These are phyloP conservation scores for Chalciporus piperatus DNA, from an alignment of 768 basidiomycete genomes.

Conservation along the genomic window DNA sequence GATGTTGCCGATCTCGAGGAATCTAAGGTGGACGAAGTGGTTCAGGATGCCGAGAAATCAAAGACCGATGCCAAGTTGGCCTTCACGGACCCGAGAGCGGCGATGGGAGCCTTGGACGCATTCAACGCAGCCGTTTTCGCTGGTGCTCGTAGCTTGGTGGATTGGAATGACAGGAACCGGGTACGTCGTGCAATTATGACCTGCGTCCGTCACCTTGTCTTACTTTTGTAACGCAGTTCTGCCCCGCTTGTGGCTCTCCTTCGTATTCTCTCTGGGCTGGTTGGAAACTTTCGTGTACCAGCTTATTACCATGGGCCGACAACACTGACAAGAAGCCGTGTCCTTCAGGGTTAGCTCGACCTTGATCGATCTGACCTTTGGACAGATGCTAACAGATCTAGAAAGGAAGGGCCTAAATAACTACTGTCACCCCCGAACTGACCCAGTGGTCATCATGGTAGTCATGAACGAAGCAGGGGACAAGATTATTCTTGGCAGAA, in stretches of 20 bases:
- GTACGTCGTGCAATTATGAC: constrained; percentile 33
- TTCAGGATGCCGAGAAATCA: constrained; percentile 36
- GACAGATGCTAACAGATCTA: constrained; percentile 13
- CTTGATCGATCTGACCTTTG: background rate
- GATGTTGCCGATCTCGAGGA: constrained; percentile 61
- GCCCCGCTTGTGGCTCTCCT: constrained; percentile 79
- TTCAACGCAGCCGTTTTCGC: constrained; percentile 79
- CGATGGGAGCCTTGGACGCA: constrained; percentile 52
- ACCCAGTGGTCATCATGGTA: constrained; percentile 90
- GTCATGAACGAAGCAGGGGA: constrained; percentile 78
- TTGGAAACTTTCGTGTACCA: constrained; percentile 86
- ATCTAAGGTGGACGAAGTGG: constrained; percentile 39
- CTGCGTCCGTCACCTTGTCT: background rate
- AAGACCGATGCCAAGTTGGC: constrained; percentile 39
- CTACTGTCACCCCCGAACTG: constrained; percentile 77
- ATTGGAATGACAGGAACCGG: constrained; percentile 93
- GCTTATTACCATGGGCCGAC: constrained; percentile 72
- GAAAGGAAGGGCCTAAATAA: constrained; percentile 83
- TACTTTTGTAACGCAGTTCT: constrained; percentile 56
- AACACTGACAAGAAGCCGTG: constrained; percentile 64
- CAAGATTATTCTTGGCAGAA: constrained; percentile 83
- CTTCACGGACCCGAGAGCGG: constrained; percentile 67
- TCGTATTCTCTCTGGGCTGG: constrained; percentile 91
- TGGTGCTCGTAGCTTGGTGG: constrained; percentile 74
- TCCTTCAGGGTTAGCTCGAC: constrained; percentile 58